A percentile compares a stretch with the other conserved stretches of the same genome.
These are phyloP conservation scores for Xenoacremonium recifei DNA, from an alignment of 2,329 filamentous ascomycete genomes.

Conservation along the genomic window DNA sequence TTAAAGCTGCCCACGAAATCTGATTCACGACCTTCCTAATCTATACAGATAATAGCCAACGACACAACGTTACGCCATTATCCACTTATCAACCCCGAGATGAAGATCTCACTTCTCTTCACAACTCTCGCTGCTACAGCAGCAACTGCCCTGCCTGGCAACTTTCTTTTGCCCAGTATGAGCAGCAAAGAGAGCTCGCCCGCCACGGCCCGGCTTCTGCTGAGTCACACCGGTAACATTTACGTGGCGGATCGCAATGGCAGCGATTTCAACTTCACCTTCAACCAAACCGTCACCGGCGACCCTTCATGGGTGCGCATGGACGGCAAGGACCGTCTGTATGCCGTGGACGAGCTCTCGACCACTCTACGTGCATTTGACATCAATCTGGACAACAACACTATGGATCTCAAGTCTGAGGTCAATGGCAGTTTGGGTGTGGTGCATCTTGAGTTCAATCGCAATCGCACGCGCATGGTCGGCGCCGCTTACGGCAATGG, in stretches of 20 bases:
- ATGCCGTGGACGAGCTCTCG: constrained; percentile 48
- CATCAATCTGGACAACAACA: constrained; percentile 31
- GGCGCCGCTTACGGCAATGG: constrained; percentile 42
- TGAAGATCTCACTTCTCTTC: not conserved
- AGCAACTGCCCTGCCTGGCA: not conserved
- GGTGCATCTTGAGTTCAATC: constrained; percentile 47
- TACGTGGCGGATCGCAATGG: constrained; percentile 42
- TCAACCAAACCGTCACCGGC: constrained; percentile 33
- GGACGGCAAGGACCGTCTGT: constrained; percentile 38
- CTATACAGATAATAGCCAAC: no score
- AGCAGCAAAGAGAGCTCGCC: no score
- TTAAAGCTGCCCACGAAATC: no score
- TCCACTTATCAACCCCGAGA: not conserved
- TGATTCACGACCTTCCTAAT: no score
- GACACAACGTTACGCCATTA: not conserved
- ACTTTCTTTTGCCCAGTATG: not conserved
- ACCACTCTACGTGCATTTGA: constrained; percentile 38
- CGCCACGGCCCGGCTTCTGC: constrained; percentile 31
- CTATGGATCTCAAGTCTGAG: constrained; percentile 27
- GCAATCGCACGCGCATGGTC: constrained; percentile 43
- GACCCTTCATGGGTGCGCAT: constrained; percentile 47
- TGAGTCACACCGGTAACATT: constrained; percentile 41
- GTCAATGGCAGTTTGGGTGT: constrained; percentile 40
- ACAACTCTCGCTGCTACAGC: not conserved
- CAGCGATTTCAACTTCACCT: constrained; percentile 34